A percentile compares a stretch with the other conserved stretches of the same genome.
phyloP scores from a whole-genome alignment of 768 basidiomycete species.

The Boletus rubropictus region DNA sequence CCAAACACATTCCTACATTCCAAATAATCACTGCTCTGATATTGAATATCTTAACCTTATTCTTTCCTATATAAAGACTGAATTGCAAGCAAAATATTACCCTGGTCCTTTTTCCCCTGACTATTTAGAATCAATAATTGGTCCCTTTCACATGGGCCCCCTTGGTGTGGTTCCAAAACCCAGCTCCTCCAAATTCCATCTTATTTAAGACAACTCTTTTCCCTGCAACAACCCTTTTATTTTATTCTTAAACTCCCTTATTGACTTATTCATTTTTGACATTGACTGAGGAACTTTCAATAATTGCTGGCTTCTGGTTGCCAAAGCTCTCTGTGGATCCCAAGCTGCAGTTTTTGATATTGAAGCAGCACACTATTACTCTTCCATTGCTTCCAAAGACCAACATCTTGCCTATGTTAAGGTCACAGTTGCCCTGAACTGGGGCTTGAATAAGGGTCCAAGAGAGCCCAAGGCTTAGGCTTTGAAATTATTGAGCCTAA shows the following conservation, averaged over 20 bases:
- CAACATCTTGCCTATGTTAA: background rate
- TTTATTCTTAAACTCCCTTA: background rate
- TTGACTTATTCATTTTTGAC: background rate
- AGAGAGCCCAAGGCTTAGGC: too few relatives aligned
- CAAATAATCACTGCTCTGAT: background rate
- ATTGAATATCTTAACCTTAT: constrained; percentile 18
- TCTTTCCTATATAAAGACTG: constrained; percentile 27
- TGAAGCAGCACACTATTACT: background rate
- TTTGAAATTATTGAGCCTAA: too few relatives aligned
- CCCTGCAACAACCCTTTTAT: background rate
- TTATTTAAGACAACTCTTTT: background rate
- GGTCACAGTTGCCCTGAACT: background rate
- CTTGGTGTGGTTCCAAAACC: background rate
- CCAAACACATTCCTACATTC: background rate
- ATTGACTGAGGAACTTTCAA: background rate
- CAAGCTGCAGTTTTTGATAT: background rate
- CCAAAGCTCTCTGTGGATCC: background rate
- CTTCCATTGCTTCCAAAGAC: background rate
- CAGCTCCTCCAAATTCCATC: background rate
- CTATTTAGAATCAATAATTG: background rate
- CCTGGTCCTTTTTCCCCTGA: constrained; percentile 6
- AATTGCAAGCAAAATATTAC: constrained; percentile 31
- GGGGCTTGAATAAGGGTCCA: too few relatives aligned
- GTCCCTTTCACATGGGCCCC: background rate
- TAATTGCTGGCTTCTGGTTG: background rate